These are phyloP conservation scores for Moniliophthora roreri DNA, from an alignment of 1,284 basidiomycete species.

Conservation along the genomic window DNA sequence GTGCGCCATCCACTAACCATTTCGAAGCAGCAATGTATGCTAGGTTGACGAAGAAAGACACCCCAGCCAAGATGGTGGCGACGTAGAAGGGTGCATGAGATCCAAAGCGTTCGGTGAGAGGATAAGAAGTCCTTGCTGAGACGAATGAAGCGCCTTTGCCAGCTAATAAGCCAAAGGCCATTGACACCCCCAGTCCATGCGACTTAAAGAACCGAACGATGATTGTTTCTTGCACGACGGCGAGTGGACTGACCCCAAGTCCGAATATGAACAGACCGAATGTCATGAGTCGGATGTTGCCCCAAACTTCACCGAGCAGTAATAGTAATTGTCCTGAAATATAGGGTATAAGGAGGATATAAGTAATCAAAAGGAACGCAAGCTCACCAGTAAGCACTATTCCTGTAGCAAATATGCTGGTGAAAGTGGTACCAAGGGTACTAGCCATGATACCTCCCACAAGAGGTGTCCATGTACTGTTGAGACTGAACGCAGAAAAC, in stretches of 20 bases:
- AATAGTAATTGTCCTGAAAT: constrained; percentile 58
- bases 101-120: constrained; percentile 68
- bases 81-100: constrained; percentile 73
- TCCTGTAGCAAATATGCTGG: constrained; percentile 71
- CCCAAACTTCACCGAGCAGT: constrained; percentile 59
- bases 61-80: constrained; percentile 57
- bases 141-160: constrained; percentile 78
- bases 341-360: constrained; percentile 12
- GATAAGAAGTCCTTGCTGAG: constrained; percentile 73
- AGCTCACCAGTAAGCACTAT: constrained; percentile 61
- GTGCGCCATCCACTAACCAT: constrained; percentile 59
- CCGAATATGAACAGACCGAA: constrained; percentile 77
- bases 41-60: constrained; percentile 69
- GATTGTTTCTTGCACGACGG: constrained; percentile 77
- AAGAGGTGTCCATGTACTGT: constrained; percentile 81
- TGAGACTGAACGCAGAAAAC: constrained; percentile 73
- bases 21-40: constrained; percentile 63
- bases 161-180: constrained; percentile 76
- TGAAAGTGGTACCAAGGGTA: constrained; percentile 65
- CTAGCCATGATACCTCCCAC: constrained; percentile 69
- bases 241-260: constrained; percentile 74
- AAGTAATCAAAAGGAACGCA: not conserved
- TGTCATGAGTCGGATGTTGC: constrained; percentile 63
- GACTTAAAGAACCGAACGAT: constrained; percentile 80
- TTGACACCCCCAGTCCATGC: constrained; percentile 74